These are phyloP conservation scores for Euphorbia schlechtendalii DNA, from an alignment of 441 rosid genomes.

Conservation along the genomic window DNA sequence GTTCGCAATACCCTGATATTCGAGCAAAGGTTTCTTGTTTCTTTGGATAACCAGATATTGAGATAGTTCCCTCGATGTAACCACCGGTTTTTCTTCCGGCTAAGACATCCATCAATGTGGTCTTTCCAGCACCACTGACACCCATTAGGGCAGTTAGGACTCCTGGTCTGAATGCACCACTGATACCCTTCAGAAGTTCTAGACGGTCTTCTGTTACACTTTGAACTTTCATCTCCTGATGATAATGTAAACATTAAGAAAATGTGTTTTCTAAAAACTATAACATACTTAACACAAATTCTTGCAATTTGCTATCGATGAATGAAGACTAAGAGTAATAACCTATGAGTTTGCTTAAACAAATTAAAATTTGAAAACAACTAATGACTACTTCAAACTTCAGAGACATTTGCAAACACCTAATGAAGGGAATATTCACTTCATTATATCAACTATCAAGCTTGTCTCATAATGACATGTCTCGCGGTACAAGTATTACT, in stretches of 20 bases:
- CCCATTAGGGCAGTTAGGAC: no score
- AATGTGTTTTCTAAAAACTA: not conserved
- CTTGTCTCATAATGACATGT: no score
- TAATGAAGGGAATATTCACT: not conserved
- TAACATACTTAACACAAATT: not conserved
- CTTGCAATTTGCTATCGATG: not conserved
- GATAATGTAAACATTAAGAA: not conserved
- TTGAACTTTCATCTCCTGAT: not conserved
- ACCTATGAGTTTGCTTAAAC: slow-evolving; percentile 3
- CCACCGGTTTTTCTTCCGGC: no score
- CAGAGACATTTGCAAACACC: not conserved
- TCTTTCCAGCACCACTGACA: no score
- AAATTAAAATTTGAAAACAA: not conserved
- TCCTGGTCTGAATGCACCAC: no score
- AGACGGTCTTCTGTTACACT: slow-evolving; percentile 20
- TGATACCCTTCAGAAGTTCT: no score
- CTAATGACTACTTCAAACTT: not conserved
- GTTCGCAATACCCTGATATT: no score
- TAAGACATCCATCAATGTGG: no score
- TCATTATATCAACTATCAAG: not conserved
- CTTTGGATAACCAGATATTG: no score
- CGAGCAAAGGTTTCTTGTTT: no score
- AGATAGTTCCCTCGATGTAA: no score
- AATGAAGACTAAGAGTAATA: not conserved
- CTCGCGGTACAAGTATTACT: not conserved